Percentiles rank a stretch among this genome's conserved stretches.
phyloP scores from a whole-genome alignment of 106 monocot genomes.

The Iris macrosiphon region DNA sequence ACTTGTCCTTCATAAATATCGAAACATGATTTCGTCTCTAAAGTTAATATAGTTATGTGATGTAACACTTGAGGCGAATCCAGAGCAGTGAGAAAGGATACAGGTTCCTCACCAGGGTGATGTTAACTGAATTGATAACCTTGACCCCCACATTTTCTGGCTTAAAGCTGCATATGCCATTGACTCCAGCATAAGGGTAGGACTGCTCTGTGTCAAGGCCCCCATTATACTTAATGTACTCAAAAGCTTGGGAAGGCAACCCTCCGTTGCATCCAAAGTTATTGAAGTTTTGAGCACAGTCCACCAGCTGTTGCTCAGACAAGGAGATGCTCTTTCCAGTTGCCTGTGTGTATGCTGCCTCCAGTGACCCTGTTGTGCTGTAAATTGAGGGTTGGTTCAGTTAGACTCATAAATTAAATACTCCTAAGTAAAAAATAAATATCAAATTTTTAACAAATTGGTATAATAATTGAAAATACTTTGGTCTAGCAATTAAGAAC shows the following conservation, averaged over 20 bases:
- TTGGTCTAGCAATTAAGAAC: too few species aligned
- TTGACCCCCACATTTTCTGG: constrained; percentile 55
- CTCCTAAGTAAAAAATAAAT: too few species aligned
- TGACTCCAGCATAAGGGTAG: constrained; percentile 70
- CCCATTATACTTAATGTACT: constrained; percentile 84
- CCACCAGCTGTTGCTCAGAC: constrained; percentile 88
- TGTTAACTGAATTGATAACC: constrained; percentile 64
- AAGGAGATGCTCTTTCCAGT: constrained; percentile 70
- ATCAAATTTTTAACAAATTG: too few species aligned
- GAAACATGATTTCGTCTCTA: too few species aligned
- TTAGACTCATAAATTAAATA: too few species aligned
- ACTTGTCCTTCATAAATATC: too few species aligned
- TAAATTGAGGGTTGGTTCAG: not conserved
- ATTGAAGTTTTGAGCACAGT: constrained; percentile 65
- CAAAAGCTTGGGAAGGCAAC: constrained; percentile 79
- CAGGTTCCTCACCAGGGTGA: constrained; percentile 35
- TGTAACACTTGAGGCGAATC: too few species aligned
- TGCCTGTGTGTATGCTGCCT: constrained; percentile 73
- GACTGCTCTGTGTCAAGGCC: constrained; percentile 83
- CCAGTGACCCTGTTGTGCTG: constrained; percentile 86
- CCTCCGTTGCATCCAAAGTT: constrained; percentile 86
- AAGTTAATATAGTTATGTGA: too few species aligned
- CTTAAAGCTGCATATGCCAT: constrained; percentile 60
- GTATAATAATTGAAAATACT: too few species aligned
- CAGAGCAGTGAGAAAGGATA: not conserved